Conservation (phyloP, 306 rosid genomes). For the Senna tora region DNA sequence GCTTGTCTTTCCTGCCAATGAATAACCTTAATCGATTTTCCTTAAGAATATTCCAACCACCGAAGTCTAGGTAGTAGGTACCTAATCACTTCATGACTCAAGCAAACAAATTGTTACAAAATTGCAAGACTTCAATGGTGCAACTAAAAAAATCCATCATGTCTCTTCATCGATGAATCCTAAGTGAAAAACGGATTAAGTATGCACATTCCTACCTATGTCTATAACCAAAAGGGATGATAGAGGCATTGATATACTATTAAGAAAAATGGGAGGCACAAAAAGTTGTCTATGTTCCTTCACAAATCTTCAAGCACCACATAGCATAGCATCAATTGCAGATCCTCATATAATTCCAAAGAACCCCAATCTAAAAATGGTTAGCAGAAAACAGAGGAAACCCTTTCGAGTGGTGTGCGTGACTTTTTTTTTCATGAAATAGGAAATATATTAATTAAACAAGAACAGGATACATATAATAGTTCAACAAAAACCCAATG, state of each 20-base stretch:
- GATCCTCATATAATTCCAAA: constrained; percentile 8
- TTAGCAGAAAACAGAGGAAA: background rate
- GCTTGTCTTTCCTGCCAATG: background rate
- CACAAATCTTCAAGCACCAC: background rate
- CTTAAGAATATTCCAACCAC: constrained; percentile 9
- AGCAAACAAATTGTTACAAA: constrained; percentile 4
- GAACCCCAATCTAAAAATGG: constrained; percentile 3
- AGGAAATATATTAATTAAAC: too few species aligned
- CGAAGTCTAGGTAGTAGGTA: constrained; percentile 9
- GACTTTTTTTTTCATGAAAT: too few species aligned
- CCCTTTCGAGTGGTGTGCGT: background rate
- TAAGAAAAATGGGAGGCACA: background rate
- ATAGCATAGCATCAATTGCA: background rate
- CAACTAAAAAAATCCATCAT: background rate
- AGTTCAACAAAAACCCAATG: too few species aligned
- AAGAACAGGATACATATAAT: too few species aligned
- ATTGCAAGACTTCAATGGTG: constrained; percentile 15
- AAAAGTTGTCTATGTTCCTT: background rate
- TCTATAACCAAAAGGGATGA: background rate
- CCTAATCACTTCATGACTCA: constrained; percentile 17
- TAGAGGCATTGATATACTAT: background rate
- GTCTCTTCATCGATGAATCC: background rate
- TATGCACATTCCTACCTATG: background rate
- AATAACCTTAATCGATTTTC: background rate
- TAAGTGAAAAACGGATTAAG: background rate